Percentiles rank a stretch among this genome's conserved stretches.
Evolutionary conservation across 192 early-diverging fungal genomes (phyloP).

Genomic region (Entomortierella parvispora): DNA sequence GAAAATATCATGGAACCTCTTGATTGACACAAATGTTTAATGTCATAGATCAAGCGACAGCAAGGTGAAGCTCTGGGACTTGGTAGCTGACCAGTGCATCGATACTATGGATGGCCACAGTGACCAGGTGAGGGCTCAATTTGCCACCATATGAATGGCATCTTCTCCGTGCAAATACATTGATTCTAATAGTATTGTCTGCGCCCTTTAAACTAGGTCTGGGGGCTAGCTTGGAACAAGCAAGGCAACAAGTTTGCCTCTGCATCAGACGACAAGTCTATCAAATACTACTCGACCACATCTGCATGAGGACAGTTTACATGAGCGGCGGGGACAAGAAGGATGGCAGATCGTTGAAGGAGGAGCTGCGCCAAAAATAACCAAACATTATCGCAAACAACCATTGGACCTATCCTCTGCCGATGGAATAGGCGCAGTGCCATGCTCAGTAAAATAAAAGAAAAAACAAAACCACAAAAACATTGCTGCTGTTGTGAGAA

Average conservation of each 20-base stretch:
- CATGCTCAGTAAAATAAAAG: too few species aligned
- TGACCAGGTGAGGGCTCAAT: slow-evolving; percentile 67
- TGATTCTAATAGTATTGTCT: slow-evolving; percentile 5
- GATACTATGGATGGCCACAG: slow-evolving; percentile 82
- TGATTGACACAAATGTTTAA: too few species aligned
- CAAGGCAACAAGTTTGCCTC: slow-evolving; percentile 78
- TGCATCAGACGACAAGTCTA: slow-evolving; percentile 74
- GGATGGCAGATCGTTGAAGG: too few species aligned
- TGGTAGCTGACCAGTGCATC: slow-evolving; percentile 72
- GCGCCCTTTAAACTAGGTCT: slow-evolving; percentile 60
- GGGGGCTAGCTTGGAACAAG: slow-evolving; percentile 85
- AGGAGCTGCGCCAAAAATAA: too few species aligned
- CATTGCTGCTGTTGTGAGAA: too few species aligned
- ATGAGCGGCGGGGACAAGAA: too few species aligned
- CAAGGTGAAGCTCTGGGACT: slow-evolving; percentile 87
- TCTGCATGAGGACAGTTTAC: slow-evolving; percentile 25
- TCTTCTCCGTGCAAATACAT: not conserved
- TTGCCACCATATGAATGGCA: not conserved
- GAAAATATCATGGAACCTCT: too few species aligned
- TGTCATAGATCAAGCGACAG: slow-evolving; percentile 73
- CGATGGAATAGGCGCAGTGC: too few species aligned
- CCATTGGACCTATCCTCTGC: too few species aligned
- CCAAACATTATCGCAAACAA: too few species aligned
- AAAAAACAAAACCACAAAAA: too few species aligned
- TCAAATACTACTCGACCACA: slow-evolving; percentile 60